phyloP scores from a whole-genome alignment of 148 eudicot genomes.

The Nepenthes gracilis region DNA sequence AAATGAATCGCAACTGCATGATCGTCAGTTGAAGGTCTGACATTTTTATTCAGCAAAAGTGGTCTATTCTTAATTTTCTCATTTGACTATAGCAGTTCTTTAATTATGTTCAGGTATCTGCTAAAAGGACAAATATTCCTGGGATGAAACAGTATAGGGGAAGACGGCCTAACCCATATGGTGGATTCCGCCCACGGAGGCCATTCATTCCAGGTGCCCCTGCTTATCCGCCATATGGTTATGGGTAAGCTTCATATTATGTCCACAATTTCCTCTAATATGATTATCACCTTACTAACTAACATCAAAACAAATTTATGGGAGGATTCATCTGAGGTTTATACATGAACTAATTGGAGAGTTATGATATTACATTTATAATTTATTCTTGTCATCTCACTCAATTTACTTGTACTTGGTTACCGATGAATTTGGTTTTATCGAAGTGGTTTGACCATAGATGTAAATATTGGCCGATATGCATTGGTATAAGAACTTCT shows the following conservation, averaged over 20 bases:
- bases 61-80: neutral
- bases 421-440: no score
- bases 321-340: neutral
- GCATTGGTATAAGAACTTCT: no score
- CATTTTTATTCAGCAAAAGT: neutral
- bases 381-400: no score
- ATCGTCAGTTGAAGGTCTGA: conserved; percentile 58
- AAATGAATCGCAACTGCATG: conserved; percentile 63
- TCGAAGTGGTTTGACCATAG: no score
- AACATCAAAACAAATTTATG: neutral
- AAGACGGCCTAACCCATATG: conserved; percentile 46
- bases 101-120: conserved; percentile 38
- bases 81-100: neutral
- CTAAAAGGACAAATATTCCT: conserved; percentile 69
- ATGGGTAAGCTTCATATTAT: conserved; percentile 40
- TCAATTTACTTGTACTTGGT: no score
- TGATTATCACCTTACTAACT: neutral
- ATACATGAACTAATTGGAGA: no score
- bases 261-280: no score
- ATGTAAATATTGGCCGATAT: no score
- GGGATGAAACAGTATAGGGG: conserved; percentile 70
- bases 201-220: conserved; percentile 58
- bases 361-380: no score
- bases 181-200: conserved; percentile 38
- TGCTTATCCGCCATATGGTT: conserved; percentile 48